phyloP scores from a whole-genome alignment of 2,329 filamentous ascomycete genomes.

The Huntiella moniliformis region DNA sequence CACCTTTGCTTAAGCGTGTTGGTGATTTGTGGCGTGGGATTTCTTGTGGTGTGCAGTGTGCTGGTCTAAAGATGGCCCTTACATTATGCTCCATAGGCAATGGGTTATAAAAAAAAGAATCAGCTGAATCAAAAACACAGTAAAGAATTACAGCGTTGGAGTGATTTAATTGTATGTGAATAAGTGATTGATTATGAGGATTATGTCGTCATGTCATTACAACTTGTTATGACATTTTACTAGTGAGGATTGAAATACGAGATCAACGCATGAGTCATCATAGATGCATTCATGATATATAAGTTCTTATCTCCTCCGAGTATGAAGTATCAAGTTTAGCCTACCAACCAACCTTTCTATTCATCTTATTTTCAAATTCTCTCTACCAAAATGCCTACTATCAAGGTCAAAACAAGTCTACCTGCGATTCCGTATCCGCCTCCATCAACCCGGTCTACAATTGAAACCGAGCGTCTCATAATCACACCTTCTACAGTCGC shows the following conservation, averaged over 20 bases:
- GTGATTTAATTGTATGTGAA: neutral
- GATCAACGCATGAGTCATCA: too few species aligned
- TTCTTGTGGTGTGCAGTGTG: conserved; percentile 42
- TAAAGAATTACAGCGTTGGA: conserved; percentile 1
- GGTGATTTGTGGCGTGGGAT: conserved; percentile 28
- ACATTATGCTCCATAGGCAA: conserved; percentile 24
- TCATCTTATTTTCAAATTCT: neutral
- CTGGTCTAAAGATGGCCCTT: conserved; percentile 39
- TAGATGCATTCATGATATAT: too few species aligned
- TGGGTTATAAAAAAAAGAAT: conserved; percentile 13
- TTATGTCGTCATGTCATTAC: neutral
- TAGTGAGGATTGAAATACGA: neutral
- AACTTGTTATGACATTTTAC: neutral
- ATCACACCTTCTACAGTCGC: conserved; percentile 30
- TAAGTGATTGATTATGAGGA: neutral
- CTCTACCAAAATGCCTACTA: conserved; percentile 10
- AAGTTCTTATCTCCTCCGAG: neutral
- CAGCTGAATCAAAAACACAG: conserved; percentile 13
- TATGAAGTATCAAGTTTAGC: conserved; percentile 1
- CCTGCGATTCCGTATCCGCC: conserved; percentile 25
- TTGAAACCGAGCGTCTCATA: conserved; percentile 34
- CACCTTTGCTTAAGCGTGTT: conserved; percentile 78
- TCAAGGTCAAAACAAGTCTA: conserved; percentile 29
- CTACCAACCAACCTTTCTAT: neutral
- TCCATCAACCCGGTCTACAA: conserved; percentile 20